Conservation (phyloP, 208 protist genomes). For the Acanthamoeba lenticulata region DNA sequence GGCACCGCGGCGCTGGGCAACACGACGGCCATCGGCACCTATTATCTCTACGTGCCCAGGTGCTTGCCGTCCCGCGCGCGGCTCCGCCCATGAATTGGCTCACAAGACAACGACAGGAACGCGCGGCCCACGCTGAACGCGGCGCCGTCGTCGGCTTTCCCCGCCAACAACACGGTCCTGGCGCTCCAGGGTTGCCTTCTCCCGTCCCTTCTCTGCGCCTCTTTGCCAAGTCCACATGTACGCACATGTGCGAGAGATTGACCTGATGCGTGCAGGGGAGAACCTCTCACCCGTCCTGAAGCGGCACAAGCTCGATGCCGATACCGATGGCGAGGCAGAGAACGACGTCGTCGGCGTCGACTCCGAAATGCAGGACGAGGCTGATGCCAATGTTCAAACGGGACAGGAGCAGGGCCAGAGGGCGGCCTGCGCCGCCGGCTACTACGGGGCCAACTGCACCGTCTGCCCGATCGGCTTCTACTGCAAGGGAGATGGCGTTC, state of each 20-base stretch:
- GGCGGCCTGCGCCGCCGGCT: not conserved
- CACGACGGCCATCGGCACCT: not conserved
- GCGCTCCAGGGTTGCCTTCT: not conserved
- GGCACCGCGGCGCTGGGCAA: not conserved
- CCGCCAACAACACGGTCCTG: slow-evolving; percentile 25
- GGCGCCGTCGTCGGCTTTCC: not conserved
- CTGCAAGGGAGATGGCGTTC: slow-evolving; percentile 36
- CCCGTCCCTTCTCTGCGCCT: not conserved
- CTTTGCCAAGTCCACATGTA: not conserved
- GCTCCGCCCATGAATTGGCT: not conserved
- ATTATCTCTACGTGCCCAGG: slow-evolving; percentile 41
- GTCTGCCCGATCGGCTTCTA: not conserved
- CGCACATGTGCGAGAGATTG: not conserved
- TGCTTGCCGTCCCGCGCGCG: not conserved
- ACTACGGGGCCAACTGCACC: not conserved
- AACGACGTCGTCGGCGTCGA: too few species aligned
- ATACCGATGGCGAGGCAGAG: not conserved
- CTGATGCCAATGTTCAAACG: too few species aligned
- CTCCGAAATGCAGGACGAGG: too few species aligned
- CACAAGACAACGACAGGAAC: slow-evolving; percentile 37
- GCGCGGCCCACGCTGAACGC: not conserved
- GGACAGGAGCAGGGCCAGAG: not conserved
- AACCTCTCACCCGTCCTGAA: not conserved
- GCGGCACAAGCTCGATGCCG: not conserved
- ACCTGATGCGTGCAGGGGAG: not conserved